These are phyloP conservation scores for Trypanosoma mega DNA, from an alignment of 208 protist species.

Conservation along the genomic window DNA sequence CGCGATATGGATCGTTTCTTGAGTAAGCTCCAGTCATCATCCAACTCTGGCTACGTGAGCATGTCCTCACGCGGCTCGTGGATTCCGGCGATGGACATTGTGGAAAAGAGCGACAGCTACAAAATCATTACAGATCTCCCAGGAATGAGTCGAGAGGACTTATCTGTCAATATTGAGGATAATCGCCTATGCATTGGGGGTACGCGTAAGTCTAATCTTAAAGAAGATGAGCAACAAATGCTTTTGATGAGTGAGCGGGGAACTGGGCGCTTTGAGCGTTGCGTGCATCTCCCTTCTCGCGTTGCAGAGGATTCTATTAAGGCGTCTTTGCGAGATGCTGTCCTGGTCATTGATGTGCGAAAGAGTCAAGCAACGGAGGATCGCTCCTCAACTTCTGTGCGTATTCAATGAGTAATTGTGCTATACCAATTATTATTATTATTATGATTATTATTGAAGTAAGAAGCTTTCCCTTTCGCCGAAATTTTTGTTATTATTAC, in stretches of 20 bases:
- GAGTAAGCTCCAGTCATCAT: conserved; percentile 2
- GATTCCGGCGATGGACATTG: conserved; percentile 71
- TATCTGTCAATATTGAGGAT: conserved; percentile 67
- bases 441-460: too few relatives aligned
- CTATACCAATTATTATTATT: too few relatives aligned
- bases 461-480: too few relatives aligned
- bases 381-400: conserved; percentile 31
- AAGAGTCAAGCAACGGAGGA: conserved; percentile 28
- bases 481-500: too few relatives aligned
- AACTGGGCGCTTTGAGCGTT: conserved; percentile 69
- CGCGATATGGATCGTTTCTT: conserved; percentile 34
- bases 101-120: conserved; percentile 58
- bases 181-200: conserved; percentile 66
- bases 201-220: conserved; percentile 35
- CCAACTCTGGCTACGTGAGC: conserved; percentile 33
- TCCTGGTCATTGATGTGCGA: conserved; percentile 55
- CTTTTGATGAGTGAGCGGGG: conserved; percentile 54
- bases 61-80: conserved; percentile 60
- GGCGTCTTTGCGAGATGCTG: conserved; percentile 49
- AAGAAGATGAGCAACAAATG: conserved; percentile 34
- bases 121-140: conserved; percentile 69
- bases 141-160: conserved; percentile 62
- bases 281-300: conserved; percentile 50
- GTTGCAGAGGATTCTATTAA: conserved; percentile 42
- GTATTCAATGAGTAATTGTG: conserved; percentile 35